Evolutionary conservation across 805 yeast genomes (phyloP), one percentile per base, ranked within the genome.

Genomic region (Yamadazyma endophytica): DNA sequence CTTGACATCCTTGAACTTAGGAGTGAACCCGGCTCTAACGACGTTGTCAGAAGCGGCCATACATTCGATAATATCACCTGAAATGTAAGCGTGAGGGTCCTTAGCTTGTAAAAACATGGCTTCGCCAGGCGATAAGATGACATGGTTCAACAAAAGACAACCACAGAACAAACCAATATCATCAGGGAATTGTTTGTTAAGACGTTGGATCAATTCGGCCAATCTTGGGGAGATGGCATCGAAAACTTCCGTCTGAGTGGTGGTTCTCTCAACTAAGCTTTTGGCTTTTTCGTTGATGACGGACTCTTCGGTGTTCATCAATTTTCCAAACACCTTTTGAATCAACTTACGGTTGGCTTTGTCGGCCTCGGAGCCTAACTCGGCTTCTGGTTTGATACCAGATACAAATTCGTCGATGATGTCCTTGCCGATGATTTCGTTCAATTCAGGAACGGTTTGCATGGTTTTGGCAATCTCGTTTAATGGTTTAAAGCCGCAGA

Each of bases 1-100:
- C 37, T 79, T 62, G 39, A 92, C 97, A 59, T 92, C 99, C 64
- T 90, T 92, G 69, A 90, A 92, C 61, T 92, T 92, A 40, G 99
- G 98, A n/a, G 99, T 92, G 70, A 92, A 92, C 9, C 98, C 99
- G 4, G 97, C 95, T 59, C 99, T 78, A 29, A 92, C 97, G 36
- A 92, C 99, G 51, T 92, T 92, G 59, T 92, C 99, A 24, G 94
- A 82, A 6, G 98, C 97, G 25, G 98, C 98, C 99, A 92, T 92
- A 69, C 98, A 92, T 68, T 92, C 99, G 52, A 92, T 89, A 46
- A 92, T 92, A 59, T 92, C 97, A 44, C 99, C 99, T 33, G 82
- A 73, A 40, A 92, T 90, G 62, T 92, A 92, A 20, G 98, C 98
- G 61, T 92, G 99, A 16, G 97, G 97, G 60, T 89, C 97, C 63